These are phyloP conservation scores for Aspergillus sp. DNA, from an alignment of 2,329 filamentous ascomycete species.

Conservation along the genomic window DNA sequence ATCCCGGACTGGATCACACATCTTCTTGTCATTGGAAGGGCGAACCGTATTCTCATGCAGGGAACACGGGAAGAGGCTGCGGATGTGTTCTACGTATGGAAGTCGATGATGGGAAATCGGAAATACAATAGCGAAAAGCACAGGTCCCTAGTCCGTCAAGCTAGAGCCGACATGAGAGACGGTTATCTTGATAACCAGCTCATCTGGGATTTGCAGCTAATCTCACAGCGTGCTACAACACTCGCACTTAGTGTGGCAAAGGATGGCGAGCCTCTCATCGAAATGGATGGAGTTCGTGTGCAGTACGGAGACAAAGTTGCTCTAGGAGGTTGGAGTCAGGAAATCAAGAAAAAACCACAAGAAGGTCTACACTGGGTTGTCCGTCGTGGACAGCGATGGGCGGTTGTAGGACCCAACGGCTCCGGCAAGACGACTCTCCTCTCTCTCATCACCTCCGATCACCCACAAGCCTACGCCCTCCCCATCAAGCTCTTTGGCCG, in stretches of 20 bases:
- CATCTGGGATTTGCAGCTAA: constrained; percentile 24
- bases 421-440: constrained; percentile 95
- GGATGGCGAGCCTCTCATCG: constrained; percentile 69
- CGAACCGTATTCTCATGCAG: constrained; percentile 64
- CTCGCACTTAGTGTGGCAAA: constrained; percentile 10
- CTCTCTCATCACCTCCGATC: constrained; percentile 89
- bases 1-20: constrained; percentile 91
- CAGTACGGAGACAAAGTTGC: constrained; percentile 75
- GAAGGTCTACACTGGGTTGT: constrained; percentile 80
- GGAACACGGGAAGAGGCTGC: constrained; percentile 67
- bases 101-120: constrained; percentile 11
- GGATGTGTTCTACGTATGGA: constrained; percentile 29
- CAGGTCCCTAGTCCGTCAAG: constrained; percentile 12
- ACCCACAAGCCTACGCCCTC: constrained; percentile 88
- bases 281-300: constrained; percentile 84
- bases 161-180: constrained; percentile 16
- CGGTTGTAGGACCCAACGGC: constrained; percentile 87
- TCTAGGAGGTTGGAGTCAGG: constrained; percentile 76
- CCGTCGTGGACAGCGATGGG: constrained; percentile 81
- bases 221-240: constrained; percentile 18
- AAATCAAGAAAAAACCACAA: constrained; percentile 49
- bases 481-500: constrained; percentile 84
- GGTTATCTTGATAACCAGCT: constrained; percentile 26
- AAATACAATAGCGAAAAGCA: constrained; percentile 1
- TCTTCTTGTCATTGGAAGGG: constrained; percentile 68